These are phyloP conservation scores for Ogataea pignaliae DNA, from an alignment of 805 yeast genomes.

Conservation along the genomic window DNA sequence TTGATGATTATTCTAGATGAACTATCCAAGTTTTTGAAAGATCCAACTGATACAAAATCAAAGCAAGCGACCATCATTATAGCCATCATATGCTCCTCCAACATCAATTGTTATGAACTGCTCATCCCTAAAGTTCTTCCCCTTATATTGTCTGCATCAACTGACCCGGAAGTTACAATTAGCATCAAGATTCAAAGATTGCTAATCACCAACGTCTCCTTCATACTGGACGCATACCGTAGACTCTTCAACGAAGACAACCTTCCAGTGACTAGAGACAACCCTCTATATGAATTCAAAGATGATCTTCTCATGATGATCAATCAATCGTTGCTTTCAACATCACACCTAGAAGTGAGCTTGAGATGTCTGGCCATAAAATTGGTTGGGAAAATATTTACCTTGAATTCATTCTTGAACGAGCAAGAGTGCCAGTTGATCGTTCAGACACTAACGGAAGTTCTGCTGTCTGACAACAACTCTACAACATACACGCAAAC, in stretches of 20 bases:
- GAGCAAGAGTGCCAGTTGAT: conserved; percentile 56
- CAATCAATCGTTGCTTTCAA: conserved; percentile 64
- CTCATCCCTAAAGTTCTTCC: conserved; percentile 46
- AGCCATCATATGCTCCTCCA: conserved; percentile 49
- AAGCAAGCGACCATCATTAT: conserved; percentile 62
- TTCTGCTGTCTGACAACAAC: conserved; percentile 47
- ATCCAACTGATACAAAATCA: conserved; percentile 46
- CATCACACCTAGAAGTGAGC: conserved; percentile 65
- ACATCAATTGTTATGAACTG: conserved; percentile 40
- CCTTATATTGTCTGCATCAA: conserved; percentile 32
- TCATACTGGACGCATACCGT: conserved; percentile 47
- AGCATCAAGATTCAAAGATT: conserved; percentile 56
- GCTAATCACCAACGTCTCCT: conserved; percentile 55
- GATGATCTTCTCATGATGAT: conserved; percentile 66
- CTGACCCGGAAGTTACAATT: conserved; percentile 23
- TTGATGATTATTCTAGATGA: conserved; percentile 39
- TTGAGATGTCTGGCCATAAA: conserved; percentile 62
- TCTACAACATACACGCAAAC: conserved; percentile 51
- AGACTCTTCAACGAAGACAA: conserved; percentile 34
- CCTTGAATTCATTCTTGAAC: conserved; percentile 44
- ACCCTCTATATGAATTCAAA: conserved; percentile 43
- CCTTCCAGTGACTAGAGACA: conserved; percentile 16
- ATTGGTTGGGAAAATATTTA: conserved; percentile 55
- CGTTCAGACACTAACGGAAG: conserved; percentile 61
- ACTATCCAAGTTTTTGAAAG: conserved; percentile 45